Base-by-base conservation (phyloP, 129 eudicot species). In the Tanacetum coccineum region DNA sequence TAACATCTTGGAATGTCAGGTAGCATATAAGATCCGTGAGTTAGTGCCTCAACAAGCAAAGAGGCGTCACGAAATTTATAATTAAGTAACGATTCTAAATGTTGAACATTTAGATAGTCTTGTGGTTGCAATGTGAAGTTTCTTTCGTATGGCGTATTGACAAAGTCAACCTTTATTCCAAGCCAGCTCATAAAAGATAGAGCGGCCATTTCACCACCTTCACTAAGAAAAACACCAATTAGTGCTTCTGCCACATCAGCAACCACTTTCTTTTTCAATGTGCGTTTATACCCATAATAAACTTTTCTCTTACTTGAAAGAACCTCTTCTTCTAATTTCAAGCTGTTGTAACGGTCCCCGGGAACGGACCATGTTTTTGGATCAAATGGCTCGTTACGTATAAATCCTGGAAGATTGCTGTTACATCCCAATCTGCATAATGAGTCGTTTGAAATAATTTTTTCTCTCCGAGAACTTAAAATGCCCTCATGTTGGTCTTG, bases 191-290 rank as follows among this genome's bases (percentile, higher is more conserved):
- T 82, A 56, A 94, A 89, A 3, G 80, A 73, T 46, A 94, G 72
- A 3, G 96, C 96, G 0, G 95, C 96, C 15, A 47, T 12, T 81
- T 94, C 99, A 40, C 99, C 97, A 11, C 88, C 88, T 25, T 76
- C 53, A 52, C 81, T 81, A 17, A 89, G 82, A 66, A 66, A 94
- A 19, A 83, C 95, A 12, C 97, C 99, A 48, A 94, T 94, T 28
- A 94, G 36, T 8, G 99, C 97, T 76, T 94, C 99, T 7, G 79
- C 93, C 7, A 78, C 99, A 56, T 94, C 99, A 9, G 99, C 99
- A 0, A 94, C 80, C 6, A 42, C 83, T 78, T 89, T 87, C 62
- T 78, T 70, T 66, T 82, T 86, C 7, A 94, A 1, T 6, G 65
- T 78, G 50, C 93, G 74, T 39, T 6, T 73, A n/a, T 67, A 70